Evolutionary conservation across 225 moss, liverwort and hornwort genomes (phyloP).

Genomic region (Physcomitrium patens): DNA sequence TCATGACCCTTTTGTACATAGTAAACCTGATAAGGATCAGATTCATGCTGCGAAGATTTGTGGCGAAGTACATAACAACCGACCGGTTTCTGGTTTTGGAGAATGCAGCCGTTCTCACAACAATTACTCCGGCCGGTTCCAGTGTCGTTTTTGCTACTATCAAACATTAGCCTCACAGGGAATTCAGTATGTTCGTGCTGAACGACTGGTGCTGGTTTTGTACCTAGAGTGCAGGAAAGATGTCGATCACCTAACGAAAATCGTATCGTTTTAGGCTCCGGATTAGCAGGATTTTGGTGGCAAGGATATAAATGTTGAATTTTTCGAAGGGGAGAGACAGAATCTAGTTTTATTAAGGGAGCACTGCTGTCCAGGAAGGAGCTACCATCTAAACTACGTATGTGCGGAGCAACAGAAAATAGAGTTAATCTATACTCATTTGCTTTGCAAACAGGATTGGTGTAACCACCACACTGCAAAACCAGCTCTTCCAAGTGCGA

Average conservation of each 20-base stretch:
- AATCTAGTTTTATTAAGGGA: not conserved
- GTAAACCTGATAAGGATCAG: not conserved
- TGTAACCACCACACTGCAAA: conserved; percentile 58
- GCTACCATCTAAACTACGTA: conserved; percentile 66
- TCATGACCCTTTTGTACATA: not conserved
- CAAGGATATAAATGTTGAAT: conserved; percentile 36
- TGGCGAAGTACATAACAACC: not conserved
- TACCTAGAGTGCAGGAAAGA: not conserved
- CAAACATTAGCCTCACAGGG: not conserved
- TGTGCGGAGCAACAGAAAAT: conserved; percentile 46
- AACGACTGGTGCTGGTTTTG: not conserved
- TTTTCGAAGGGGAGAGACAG: conserved; percentile 40
- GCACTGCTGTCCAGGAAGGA: conserved; percentile 5
- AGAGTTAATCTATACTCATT: conserved; percentile 64
- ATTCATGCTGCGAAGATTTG: not conserved
- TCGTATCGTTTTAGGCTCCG: not conserved
- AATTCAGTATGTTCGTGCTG: not conserved
- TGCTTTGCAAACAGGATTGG: conserved; percentile 70
- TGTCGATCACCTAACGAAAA: not conserved
- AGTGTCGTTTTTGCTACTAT: not conserved
- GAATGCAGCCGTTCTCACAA: not conserved
- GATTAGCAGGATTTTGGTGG: conserved; percentile 7
- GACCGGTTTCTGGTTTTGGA: not conserved
- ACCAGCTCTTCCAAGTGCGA: conserved; percentile 59
- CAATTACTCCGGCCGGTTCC: not conserved